Conservation (phyloP, 176 grass and related monocot genomes). For the Eleusine coracana region DNA sequence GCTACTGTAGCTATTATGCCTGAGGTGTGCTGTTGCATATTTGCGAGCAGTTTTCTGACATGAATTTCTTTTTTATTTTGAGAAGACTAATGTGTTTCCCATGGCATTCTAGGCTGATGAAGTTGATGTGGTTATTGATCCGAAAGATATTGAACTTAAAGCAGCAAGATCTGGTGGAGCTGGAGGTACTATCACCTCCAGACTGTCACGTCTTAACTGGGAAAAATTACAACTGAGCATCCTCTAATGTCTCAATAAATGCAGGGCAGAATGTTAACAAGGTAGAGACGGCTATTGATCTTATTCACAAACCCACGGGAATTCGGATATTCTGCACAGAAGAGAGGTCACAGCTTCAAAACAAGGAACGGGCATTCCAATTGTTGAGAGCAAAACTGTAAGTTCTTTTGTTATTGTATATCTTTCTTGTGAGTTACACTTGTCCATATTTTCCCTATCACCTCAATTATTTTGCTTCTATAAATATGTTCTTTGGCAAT, state of each 20-base stretch:
- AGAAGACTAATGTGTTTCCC: background rate
- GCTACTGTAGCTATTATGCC: slow-evolving; percentile 98
- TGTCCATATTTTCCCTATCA: background rate
- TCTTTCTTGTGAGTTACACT: background rate
- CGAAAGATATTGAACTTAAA: slow-evolving; percentile 95
- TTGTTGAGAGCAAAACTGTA: slow-evolving; percentile 97
- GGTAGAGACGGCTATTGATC: slow-evolving; percentile 96
- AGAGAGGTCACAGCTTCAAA: slow-evolving; percentile 92
- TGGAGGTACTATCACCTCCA: slow-evolving; percentile 67
- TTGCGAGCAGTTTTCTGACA: background rate
- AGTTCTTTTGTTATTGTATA: slow-evolving; percentile 38
- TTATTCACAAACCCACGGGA: slow-evolving; percentile 96
- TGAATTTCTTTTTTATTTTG: slow-evolving; percentile 10
- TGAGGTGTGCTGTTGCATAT: slow-evolving; percentile 57
- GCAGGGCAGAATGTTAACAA: slow-evolving; percentile 99
- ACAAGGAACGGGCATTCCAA: slow-evolving; percentile 91
- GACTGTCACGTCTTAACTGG: slow-evolving; percentile 10
- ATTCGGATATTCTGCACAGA: slow-evolving; percentile 97
- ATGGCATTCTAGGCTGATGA: slow-evolving; percentile 72
- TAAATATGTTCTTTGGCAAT: slow-evolving; percentile 30
- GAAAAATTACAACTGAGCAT: background rate
- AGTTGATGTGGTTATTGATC: slow-evolving; percentile 96
- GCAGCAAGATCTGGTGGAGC: slow-evolving; percentile 96
- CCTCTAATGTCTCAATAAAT: slow-evolving; percentile 27
- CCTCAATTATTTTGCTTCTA: slow-evolving; percentile 20